phyloP scores from a whole-genome alignment of 2,329 filamentous ascomycete species.

The Apiospora aurea region DNA sequence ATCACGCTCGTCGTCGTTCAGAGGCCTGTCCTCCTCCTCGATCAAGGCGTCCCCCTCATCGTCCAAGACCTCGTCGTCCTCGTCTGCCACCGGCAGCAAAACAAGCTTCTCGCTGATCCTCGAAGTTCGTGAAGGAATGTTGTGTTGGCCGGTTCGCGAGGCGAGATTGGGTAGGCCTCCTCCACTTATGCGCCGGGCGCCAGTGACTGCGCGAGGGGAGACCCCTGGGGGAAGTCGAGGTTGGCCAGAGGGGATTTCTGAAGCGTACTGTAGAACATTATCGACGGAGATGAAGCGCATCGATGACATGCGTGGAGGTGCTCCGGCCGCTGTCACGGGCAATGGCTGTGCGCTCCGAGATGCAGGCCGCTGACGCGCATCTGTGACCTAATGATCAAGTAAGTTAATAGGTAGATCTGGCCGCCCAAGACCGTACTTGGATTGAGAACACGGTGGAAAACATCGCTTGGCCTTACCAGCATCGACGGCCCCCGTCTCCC shows the following conservation, averaged over 20 bases:
- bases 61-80: conserved; percentile 64
- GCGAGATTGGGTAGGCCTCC: conserved; percentile 52
- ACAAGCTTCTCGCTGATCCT: conserved; percentile 98
- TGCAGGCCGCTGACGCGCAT: conserved; percentile 27
- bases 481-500: conserved; percentile 30
- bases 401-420: neutral
- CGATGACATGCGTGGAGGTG: conserved; percentile 38
- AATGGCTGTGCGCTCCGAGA: conserved; percentile 25
- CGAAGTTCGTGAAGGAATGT: conserved; percentile 83
- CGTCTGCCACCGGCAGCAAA: conserved; percentile 81
- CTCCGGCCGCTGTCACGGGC: conserved; percentile 26
- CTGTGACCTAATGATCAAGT: conserved; percentile 27
- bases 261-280: conserved; percentile 91
- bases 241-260: conserved; percentile 94
- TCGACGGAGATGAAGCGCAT: conserved; percentile 90
- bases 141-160: conserved; percentile 59
- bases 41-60: conserved; percentile 59
- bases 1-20: conserved; percentile 73
- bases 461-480: conserved; percentile 25
- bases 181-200: conserved; percentile 52
- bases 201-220: conserved; percentile 53
- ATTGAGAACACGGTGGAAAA: neutral
- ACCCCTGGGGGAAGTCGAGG: conserved; percentile 73
- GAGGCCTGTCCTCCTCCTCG: conserved; percentile 66
- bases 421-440: neutral